phyloP scores from a whole-genome alignment of 805 yeast species.

The Kuraishia hungarica region DNA sequence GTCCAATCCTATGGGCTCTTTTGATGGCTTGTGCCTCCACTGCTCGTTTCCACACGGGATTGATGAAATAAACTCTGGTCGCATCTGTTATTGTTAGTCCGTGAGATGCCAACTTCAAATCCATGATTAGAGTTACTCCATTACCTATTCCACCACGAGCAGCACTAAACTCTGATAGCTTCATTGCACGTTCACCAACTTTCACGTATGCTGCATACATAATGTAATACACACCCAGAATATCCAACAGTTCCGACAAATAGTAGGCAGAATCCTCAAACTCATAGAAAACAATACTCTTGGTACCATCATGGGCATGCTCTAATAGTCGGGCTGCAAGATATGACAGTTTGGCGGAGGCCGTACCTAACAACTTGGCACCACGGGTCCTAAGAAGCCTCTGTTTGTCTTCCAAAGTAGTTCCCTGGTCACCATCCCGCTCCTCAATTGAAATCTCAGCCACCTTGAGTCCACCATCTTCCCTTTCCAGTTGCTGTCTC shows the following conservation, averaged over 20 bases:
- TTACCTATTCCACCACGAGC: conserved; percentile 31
- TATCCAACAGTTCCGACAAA: conserved; percentile 53
- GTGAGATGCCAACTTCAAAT: conserved; percentile 57
- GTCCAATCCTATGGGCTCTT: conserved; percentile 74
- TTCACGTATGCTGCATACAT: conserved; percentile 57
- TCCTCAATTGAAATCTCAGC: not conserved
- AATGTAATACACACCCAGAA: conserved; percentile 50
- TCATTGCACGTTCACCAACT: conserved; percentile 39
- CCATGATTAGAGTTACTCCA: conserved; percentile 57
- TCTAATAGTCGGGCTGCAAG: conserved; percentile 45
- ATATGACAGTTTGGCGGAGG: conserved; percentile 58
- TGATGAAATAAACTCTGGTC: conserved; percentile 60
- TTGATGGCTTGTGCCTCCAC: conserved; percentile 72
- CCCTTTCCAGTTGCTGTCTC: conserved; percentile 9
- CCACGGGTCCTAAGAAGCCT: conserved; percentile 15
- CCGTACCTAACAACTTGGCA: conserved; percentile 48
- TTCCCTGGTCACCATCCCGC: conserved; percentile 3
- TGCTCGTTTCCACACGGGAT: conserved; percentile 63
- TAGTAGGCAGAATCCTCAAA: conserved; percentile 67
- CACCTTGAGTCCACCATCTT: conserved; percentile 11
- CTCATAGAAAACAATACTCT: conserved; percentile 60
- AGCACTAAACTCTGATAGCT: conserved; percentile 40
- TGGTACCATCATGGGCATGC: conserved; percentile 35
- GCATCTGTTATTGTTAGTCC: conserved; percentile 64
- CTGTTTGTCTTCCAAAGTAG: conserved; percentile 16